Base-by-base conservation (phyloP, 2,329 filamentous ascomycete species). In the Beauveria pseudobassiana region DNA sequence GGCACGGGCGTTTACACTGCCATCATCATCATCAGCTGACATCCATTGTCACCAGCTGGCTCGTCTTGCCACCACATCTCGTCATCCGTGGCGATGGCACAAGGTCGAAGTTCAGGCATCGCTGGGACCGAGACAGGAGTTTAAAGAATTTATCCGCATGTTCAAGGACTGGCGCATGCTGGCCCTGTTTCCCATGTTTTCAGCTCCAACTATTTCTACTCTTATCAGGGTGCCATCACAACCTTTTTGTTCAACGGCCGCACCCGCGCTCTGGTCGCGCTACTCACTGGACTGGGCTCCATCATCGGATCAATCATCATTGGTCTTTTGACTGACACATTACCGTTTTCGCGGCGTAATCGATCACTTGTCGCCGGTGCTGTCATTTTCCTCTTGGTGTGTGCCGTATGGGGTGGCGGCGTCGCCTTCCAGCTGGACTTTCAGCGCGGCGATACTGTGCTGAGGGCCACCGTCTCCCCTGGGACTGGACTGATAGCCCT, bases 201-300 rank as follows among this genome's bases (percentile, higher is more conserved):
- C 71, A 82, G 86, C 48, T 88, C 85, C 70, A 91, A 91, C 73
- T 90, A 87, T 86, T 92, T 91, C 75, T 89, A 89, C 74, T 84
- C 84, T 58, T 92, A 91, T 71, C 89, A 91, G 67, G 90, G 89
- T 69, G 81, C 80, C 63, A 80, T 91, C 74, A 91, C 91, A 69
- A 76, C 78, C 26, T 82, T 83, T 52, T 82, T 85, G 65, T 91
- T 91, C 78, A 86, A 87, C 71, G 85, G 85, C 58, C 85, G 88
- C 66, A 90, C 88, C 12, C 82, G 86, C 38, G 81, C 88, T 18
- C 79, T 91, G 62, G 90, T 90, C 73, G 84, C 81, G 66, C 77
- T 86, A 2, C 78, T 89, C 12, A 89, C 90, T 75, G 40, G 88
- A 78, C 72, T 84, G 24, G 84, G 86, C 65, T 89, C 91, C 69